Conservation (phyloP, 352 stramenopile genomes). For the Phytophthora megakarya region DNA sequence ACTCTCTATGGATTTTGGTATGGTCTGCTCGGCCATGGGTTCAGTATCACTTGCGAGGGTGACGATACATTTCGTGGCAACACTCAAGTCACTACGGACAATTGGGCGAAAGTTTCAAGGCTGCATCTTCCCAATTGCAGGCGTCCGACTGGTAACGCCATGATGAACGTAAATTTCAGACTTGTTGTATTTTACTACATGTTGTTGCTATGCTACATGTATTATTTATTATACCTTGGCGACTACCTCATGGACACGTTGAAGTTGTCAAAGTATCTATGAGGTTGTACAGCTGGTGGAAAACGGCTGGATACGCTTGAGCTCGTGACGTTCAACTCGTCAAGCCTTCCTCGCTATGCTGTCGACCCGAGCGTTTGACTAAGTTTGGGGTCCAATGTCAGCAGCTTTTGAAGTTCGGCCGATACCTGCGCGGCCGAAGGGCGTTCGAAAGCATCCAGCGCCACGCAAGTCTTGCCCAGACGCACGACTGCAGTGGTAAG, state of each 20-base stretch:
- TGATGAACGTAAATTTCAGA: neutral
- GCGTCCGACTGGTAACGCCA: conserved; percentile 10
- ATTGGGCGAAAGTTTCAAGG: conserved; percentile 7
- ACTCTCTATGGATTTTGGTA: conserved; percentile 1
- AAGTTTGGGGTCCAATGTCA: conserved; percentile 22
- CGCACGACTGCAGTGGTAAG: conserved; percentile 28
- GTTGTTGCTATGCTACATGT: conserved; percentile 4
- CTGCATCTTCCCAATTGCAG: conserved; percentile 19
- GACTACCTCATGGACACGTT: conserved; percentile 15
- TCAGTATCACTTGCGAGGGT: neutral
- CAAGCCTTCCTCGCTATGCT: no score
- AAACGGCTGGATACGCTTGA: conserved; percentile 23
- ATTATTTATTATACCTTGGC: no score
- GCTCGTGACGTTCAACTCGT: neutral
- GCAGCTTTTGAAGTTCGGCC: conserved; percentile 41
- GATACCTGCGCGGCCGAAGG: conserved; percentile 48
- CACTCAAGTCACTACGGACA: neutral
- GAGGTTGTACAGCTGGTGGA: conserved; percentile 33
- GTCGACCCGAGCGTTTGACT: conserved; percentile 19
- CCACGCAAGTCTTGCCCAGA: conserved; percentile 52
- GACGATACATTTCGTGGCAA: neutral
- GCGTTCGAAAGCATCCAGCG: conserved; percentile 44
- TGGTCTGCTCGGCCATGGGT: neutral
- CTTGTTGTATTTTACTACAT: conserved; percentile 17
- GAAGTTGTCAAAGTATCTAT: conserved; percentile 34